Conservation (phyloP, 2,329 filamentous ascomycete species). For the Phaeoacremonium minimum region DNA sequence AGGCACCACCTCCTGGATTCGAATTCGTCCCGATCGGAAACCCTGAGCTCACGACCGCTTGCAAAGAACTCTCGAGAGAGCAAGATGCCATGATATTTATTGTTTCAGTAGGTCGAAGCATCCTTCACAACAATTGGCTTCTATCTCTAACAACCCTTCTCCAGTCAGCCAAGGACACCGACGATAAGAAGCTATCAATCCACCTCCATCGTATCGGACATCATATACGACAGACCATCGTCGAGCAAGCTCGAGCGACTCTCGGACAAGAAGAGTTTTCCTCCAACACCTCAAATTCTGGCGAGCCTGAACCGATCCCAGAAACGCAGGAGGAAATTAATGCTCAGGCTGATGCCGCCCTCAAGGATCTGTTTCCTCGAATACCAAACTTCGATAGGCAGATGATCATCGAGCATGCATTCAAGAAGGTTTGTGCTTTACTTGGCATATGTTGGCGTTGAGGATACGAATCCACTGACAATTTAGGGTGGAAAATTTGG, state of each 20-base stretch:
- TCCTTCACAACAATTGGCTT: no score
- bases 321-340: slow-evolving; percentile 56
- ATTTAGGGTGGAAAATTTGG: slow-evolving; percentile 44
- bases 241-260: slow-evolving; percentile 45
- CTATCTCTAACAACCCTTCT: slow-evolving; percentile 11
- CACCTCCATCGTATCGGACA: slow-evolving; percentile 58
- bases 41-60: slow-evolving; percentile 53
- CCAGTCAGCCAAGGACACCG: slow-evolving; percentile 26
- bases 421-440: slow-evolving; percentile 48
- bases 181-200: slow-evolving; percentile 35
- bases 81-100: slow-evolving; percentile 62
- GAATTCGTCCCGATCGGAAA: slow-evolving; percentile 61
- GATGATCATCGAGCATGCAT: slow-evolving; percentile 58
- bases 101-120: slow-evolving; percentile 50
- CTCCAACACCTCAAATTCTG: slow-evolving; percentile 14
- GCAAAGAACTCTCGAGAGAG: slow-evolving; percentile 62
- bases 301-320: slow-evolving; percentile 54
- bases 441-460: no score
- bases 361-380: slow-evolving; percentile 60
- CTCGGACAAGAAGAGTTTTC: slow-evolving; percentile 19
- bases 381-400: slow-evolving; percentile 62
- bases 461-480: slow-evolving; percentile 1
- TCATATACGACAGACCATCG: slow-evolving; percentile 55
- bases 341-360: slow-evolving; percentile 55
- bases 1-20: slow-evolving; percentile 54